Evolutionary conservation across 805 yeast species (phyloP).

Genomic region (Candida hungchunana): DNA sequence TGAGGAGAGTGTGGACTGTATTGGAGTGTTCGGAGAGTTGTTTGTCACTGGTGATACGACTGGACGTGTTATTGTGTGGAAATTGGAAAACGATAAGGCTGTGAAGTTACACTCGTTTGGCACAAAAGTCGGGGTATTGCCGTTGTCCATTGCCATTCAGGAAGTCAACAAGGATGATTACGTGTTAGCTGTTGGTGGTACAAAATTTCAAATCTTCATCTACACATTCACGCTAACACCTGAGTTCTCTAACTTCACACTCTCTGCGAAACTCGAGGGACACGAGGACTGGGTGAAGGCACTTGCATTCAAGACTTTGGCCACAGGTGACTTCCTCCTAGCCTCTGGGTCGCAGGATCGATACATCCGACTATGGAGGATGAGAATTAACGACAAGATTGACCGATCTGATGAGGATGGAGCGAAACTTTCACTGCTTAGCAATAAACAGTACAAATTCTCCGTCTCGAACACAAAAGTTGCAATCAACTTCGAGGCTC

Average conservation of each 20-base stretch:
- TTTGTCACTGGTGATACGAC: conserved; percentile 61
- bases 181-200: conserved; percentile 70
- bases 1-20: conserved; percentile 47
- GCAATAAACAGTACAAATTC: conserved; percentile 72
- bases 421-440: conserved; percentile 47
- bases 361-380: conserved; percentile 86
- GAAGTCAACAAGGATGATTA: conserved; percentile 32
- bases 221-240: conserved; percentile 38
- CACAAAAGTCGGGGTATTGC: conserved; percentile 46
- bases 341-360: conserved; percentile 94
- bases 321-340: conserved; percentile 51
- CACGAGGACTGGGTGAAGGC: conserved; percentile 97
- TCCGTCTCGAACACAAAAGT: conserved; percentile 35
- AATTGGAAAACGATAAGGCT: conserved; percentile 19
- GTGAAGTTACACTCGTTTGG: conserved; percentile 29
- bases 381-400: conserved; percentile 50
- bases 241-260: conserved; percentile 25
- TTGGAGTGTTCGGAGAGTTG: conserved; percentile 37
- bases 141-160: conserved; percentile 36
- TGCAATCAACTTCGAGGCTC: conserved; percentile 80
- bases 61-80: conserved; percentile 57
- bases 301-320: conserved; percentile 48
- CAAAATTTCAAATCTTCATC: conserved; percentile 49
- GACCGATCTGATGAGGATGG: conserved; percentile 55
- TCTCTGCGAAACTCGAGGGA: conserved; percentile 63